Conservation (phyloP, 2,329 filamentous ascomycete species). For the Pezicula carpinea region DNA sequence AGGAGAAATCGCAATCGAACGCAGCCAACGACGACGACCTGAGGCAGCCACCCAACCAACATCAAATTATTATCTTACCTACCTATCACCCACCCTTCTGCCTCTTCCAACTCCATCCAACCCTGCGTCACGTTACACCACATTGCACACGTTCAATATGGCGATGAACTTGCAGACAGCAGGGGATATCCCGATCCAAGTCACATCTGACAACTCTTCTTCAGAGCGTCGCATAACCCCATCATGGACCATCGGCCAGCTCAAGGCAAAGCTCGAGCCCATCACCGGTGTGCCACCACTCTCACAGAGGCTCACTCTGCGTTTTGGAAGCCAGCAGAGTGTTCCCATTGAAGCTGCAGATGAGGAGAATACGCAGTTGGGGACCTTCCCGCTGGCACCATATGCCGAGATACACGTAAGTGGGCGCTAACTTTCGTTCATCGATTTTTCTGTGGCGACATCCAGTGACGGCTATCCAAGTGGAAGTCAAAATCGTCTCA, state of each 20-base stretch:
- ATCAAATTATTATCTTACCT: too few species aligned
- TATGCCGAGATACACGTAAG: slow-evolving; percentile 80
- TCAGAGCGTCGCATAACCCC: slow-evolving; percentile 91
- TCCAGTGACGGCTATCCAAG: neutral
- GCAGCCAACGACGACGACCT: too few species aligned
- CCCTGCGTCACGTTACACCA: too few species aligned
- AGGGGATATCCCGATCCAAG: slow-evolving; percentile 70
- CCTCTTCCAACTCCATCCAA: too few species aligned
- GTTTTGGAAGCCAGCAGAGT: slow-evolving; percentile 54
- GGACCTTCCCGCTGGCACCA: slow-evolving; percentile 60
- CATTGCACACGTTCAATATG: too few species aligned
- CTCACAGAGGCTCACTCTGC: slow-evolving; percentile 71
- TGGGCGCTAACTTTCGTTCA: slow-evolving; percentile 23
- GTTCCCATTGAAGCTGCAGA: slow-evolving; percentile 64
- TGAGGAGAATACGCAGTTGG: slow-evolving; percentile 66
- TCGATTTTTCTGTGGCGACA: neutral
- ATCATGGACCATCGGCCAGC: slow-evolving; percentile 79
- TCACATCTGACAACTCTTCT: slow-evolving; percentile 70
- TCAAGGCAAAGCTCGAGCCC: slow-evolving; percentile 85
- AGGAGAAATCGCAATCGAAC: too few species aligned
- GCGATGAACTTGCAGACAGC: slow-evolving; percentile 39
- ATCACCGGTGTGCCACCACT: slow-evolving; percentile 86
- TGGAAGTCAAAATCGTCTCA: slow-evolving; percentile 20
- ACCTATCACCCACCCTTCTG: too few species aligned
- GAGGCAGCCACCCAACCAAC: too few species aligned